Conservation (phyloP, 208 protist species). For the Crithidia expoeki region DNA sequence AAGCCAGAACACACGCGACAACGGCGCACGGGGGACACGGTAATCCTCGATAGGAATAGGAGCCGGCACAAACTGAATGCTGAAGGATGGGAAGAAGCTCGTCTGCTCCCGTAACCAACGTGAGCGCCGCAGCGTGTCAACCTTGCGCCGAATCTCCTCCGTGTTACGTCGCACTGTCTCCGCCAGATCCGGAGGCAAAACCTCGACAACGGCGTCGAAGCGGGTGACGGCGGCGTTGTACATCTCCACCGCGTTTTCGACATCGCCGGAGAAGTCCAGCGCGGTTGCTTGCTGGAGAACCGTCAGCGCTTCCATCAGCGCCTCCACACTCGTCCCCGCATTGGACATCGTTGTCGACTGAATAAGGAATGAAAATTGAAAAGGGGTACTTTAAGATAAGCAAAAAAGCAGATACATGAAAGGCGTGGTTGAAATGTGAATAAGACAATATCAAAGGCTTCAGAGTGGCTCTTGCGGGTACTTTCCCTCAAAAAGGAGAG, state of each 20-base stretch:
- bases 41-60: slow-evolving; percentile 74
- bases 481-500: not conserved
- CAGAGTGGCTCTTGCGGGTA: no score
- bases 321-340: slow-evolving; percentile 43
- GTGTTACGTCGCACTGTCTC: slow-evolving; percentile 57
- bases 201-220: slow-evolving; percentile 51
- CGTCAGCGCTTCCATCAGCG: slow-evolving; percentile 65
- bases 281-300: slow-evolving; percentile 78
- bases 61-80: slow-evolving; percentile 57
- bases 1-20: slow-evolving; percentile 78
- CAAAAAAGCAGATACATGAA: not conserved
- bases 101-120: slow-evolving; percentile 44
- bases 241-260: slow-evolving; percentile 66
- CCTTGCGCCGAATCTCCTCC: slow-evolving; percentile 63
- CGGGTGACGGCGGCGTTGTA: slow-evolving; percentile 60
- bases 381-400: slow-evolving; percentile 3
- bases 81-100: slow-evolving; percentile 62
- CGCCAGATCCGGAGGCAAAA: slow-evolving; percentile 53
- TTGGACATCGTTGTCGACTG: slow-evolving; percentile 7
- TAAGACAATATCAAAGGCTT: no score
- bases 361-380: slow-evolving; percentile 1
- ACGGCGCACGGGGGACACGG: slow-evolving; percentile 40
- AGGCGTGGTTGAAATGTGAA: no score
- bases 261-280: slow-evolving; percentile 59
- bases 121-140: slow-evolving; percentile 60